Base-by-base conservation (phyloP, 2,329 filamentous ascomycete species). In the Drechslerella coelobrocha region DNA sequence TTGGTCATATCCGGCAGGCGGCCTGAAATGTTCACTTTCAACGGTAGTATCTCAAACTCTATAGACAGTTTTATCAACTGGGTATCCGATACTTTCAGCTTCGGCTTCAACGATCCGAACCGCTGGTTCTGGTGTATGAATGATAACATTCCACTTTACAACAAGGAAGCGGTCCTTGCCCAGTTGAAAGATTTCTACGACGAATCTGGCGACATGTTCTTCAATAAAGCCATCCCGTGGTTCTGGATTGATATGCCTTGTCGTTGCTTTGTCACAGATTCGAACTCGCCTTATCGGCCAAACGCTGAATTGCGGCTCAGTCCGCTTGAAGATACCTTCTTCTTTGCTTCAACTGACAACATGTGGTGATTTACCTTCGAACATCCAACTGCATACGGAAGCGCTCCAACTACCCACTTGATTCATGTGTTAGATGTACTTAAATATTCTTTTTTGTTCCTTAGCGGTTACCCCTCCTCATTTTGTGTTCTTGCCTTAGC, bases 161-260 rank as follows among this genome's bases (percentile, higher is more conserved):
- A 34, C 48, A 62, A 57, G 52, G 53, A 56, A 24, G 57, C 23
- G 17, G 57, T 62, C 9, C 65, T 62, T 31, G 34, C 43, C 7
- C 65, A 69, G 47, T 51, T 69, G 57, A 50, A 57, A 31, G 57
- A 51, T 29, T 69, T 69, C 37, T 69, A 57, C 57, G 65, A 39
- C 26, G 63, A 62, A 57, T 61, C 63, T 47, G 65, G 57, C 14
- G 57, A 62, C 39, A 62, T 48, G 45, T 69, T 69, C 29, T 69
- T 69, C 26, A 69, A 57, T 39, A 69, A 59, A 39, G 57, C 60
- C 6, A 62, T 69, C 23, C 65, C 65, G 37, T 69, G 65, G 65
- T 62, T 69, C 47, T 69, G 65, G 65, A 69, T 69, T 47, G 65
- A 69, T 55, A 54, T 62, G 29, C 65, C 65, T 23, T 69, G 65